These are phyloP conservation scores for Saccharomyces uvarum DNA, from an alignment of 1,139 yeast species.

Conservation along the genomic window DNA sequence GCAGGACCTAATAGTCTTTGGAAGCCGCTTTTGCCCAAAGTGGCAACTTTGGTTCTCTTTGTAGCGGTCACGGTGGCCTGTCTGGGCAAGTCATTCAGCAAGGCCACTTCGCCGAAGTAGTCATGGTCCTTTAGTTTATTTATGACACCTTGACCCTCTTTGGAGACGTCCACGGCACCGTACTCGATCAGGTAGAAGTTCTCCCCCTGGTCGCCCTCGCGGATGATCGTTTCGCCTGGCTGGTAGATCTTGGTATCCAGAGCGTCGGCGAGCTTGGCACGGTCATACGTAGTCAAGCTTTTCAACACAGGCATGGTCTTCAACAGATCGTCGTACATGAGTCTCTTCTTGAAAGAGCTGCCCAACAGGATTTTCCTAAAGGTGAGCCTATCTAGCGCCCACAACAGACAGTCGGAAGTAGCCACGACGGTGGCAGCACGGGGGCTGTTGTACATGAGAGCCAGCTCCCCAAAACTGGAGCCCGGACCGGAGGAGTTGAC, in stretches of 20 bases:
- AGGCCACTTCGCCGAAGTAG: conserved; percentile 93
- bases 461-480: conserved; percentile 91
- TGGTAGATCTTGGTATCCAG: conserved; percentile 68
- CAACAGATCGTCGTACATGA: conserved; percentile 82
- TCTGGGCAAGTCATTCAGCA: conserved; percentile 84
- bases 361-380: conserved; percentile 87
- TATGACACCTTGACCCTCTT: conserved; percentile 50
- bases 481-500: conserved; percentile 78
- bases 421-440: conserved; percentile 94
- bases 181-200: conserved; percentile 83
- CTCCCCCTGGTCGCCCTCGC: conserved; percentile 88
- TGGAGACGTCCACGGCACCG: conserved; percentile 73
- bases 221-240: conserved; percentile 67
- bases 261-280: conserved; percentile 92
- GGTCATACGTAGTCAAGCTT: conserved; percentile 66
- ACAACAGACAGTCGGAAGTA: conserved; percentile 58
- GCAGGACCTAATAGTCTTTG: conserved; percentile 91
- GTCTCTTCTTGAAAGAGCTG: conserved; percentile 82
- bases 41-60: conserved; percentile 74
- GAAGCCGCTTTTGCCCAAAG: conserved; percentile 86
- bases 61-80: conserved; percentile 87
- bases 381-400: conserved; percentile 92
- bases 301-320: conserved; percentile 79
- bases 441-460: conserved; percentile 94
- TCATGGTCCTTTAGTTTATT: conserved; percentile 68